phyloP scores from a whole-genome alignment of 192 early-diverging fungal genomes.

The Coemansia sp. region DNA sequence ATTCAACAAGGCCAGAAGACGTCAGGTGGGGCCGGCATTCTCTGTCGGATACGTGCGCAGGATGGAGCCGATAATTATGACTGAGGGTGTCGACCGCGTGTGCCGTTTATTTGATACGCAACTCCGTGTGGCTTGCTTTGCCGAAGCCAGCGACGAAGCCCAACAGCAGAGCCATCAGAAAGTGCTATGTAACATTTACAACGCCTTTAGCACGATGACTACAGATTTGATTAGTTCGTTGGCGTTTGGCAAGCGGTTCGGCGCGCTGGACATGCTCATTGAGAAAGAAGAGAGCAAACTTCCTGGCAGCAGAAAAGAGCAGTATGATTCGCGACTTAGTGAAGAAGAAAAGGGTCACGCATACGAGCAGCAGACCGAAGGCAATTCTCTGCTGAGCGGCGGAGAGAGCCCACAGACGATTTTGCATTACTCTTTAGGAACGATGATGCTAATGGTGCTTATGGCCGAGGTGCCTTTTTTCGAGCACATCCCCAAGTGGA shows the following conservation, averaged over 20 bases:
- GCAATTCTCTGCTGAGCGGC: not conserved
- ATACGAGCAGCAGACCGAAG: not conserved
- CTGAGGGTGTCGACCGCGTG: conserved; percentile 15
- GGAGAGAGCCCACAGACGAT: conserved; percentile 10
- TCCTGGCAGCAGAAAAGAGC: not conserved
- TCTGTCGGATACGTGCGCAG: conserved; percentile 5
- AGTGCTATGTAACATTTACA: conserved; percentile 8
- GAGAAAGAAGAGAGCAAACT: not conserved
- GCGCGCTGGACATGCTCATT: conserved; percentile 15
- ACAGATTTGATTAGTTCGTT: conserved; percentile 25
- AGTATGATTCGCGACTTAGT: not conserved
- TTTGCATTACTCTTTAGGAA: conserved; percentile 14
- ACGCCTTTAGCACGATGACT: conserved; percentile 27
- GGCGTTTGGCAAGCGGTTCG: conserved; percentile 19
- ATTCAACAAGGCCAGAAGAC: conserved; percentile 17
- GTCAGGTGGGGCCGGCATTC: conserved; percentile 30
- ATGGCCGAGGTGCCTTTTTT: conserved; percentile 20
- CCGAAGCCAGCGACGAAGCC: not conserved
- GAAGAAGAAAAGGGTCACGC: not conserved
- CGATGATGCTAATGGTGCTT: conserved; percentile 29
- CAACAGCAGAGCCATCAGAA: not conserved
- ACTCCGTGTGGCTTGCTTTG: not conserved
- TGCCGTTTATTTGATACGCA: conserved; percentile 21
- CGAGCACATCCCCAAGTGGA: not conserved
- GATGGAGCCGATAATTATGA: conserved; percentile 24